Base-by-base conservation (phyloP, 352 stramenopile genomes). In the Phytophthora citrophthora region DNA sequence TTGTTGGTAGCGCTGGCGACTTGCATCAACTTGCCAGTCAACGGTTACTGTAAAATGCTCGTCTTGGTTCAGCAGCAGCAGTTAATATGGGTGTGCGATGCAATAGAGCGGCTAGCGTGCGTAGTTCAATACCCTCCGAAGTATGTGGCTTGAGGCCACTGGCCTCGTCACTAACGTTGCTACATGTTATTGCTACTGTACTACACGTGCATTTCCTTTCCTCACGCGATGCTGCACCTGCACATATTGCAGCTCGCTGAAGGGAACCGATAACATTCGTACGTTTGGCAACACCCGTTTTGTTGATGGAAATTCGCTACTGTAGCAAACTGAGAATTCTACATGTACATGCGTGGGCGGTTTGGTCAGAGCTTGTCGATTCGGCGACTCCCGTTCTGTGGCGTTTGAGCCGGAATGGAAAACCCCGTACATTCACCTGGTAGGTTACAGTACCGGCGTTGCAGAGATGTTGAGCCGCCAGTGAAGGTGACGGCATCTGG, bases 401-500 rank as follows among this genome's bases (percentile, higher is more conserved):
- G 18, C 31, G 20, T 34, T 24, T 31, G n/a, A 59, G 39, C 26
- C 34, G 15, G 54, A 27, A 54, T 47, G 29, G 54, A 46, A 54
- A 20, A 20, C 20, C 20, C 20, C 20, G 20, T 20, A 20, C 20
- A 20, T 34, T 13, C 29, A 13, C 12, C 49, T 60, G 49, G 40
- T 61, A 67, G 41, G 51, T 56, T 38, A 48, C 45, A 9, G 29
- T 32, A 51, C 55, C 26, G 55, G 32, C 43, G 26, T 54, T 55
- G 41, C 48, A 51, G 31, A 16, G 5, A 13, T 54, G 24, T 40
- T 47, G 50, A 45, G 36, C 59, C 32, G 59, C 32, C 49, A 32
- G 54, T 7, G 45, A 54, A 51, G 52, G 39, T 27, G n/a, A 16
- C 20, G 8, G 16, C 59, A 61, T 67, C 32, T 67, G 59, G 40